A percentile compares a stretch with the other conserved stretches of the same genome.
phyloP scores from a whole-genome alignment of 2,329 filamentous ascomycete species.

The Aureobasidium sp. region DNA sequence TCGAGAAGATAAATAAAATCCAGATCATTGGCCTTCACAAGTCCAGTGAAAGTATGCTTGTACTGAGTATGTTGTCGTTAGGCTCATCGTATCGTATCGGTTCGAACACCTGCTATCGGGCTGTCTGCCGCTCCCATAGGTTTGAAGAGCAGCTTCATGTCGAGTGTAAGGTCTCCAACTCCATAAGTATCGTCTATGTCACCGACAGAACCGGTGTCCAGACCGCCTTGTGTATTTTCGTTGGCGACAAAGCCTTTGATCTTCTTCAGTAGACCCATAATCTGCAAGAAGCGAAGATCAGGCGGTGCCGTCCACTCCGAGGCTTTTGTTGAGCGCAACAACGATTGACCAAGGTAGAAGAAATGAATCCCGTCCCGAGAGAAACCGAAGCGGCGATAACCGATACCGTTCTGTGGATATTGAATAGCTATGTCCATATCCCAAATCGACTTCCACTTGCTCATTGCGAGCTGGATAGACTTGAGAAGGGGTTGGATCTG shows the following conservation, averaged over 20 bases:
- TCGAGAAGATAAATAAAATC: background rate
- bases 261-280: constrained; percentile 54
- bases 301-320: constrained; percentile 48
- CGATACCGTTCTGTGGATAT: constrained; percentile 50
- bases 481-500: constrained; percentile 44
- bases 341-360: constrained; percentile 62
- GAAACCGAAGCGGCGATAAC: constrained; percentile 59
- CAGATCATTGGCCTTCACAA: background rate
- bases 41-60: constrained; percentile 6
- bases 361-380: constrained; percentile 66
- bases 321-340: constrained; percentile 48
- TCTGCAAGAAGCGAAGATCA: constrained; percentile 53
- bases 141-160: constrained; percentile 66
- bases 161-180: constrained; percentile 55
- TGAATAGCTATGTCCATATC: constrained; percentile 62
- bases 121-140: constrained; percentile 40
- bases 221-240: constrained; percentile 58
- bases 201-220: constrained; percentile 61
- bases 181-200: constrained; percentile 63
- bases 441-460: constrained; percentile 68
- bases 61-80: background rate
- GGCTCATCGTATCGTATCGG: constrained; percentile 18
- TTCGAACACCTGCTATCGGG: constrained; percentile 28
- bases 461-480: constrained; percentile 48
- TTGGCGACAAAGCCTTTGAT: constrained; percentile 55